Conservation (phyloP, 2,329 filamentous ascomycete species). For the Camptophora hylomeconis region DNA sequence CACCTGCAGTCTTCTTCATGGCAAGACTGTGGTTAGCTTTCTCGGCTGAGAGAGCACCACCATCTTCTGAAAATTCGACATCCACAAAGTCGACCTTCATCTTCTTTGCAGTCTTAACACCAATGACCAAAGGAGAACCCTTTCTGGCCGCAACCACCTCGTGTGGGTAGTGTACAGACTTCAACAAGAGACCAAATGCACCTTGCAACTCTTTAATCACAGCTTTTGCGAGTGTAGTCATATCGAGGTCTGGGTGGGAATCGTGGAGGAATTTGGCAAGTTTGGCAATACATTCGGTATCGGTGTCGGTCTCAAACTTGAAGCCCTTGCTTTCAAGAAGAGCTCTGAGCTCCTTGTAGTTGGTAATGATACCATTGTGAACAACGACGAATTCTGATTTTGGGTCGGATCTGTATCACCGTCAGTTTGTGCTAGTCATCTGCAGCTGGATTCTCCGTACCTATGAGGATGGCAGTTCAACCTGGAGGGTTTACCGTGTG, state of each 20-base stretch:
- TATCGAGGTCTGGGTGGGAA: constrained; percentile 84
- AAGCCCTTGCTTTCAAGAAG: constrained; percentile 89
- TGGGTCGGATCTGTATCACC: constrained; percentile 60
- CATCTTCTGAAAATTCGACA: constrained; percentile 88
- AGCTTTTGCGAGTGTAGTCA: constrained; percentile 91
- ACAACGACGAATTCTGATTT: constrained; percentile 95
- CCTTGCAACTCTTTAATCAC: constrained; percentile 98
- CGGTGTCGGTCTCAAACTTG: constrained; percentile 97
- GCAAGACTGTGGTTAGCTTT: constrained; percentile 91
- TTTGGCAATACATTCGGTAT: constrained; percentile 98
- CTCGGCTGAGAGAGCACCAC: constrained; percentile 74
- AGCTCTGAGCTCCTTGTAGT: constrained; percentile 98
- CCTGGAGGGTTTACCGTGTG: constrained; percentile 86
- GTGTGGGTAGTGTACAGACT: constrained; percentile 96
- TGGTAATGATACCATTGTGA: constrained; percentile 99
- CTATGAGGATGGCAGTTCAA: constrained; percentile 97
- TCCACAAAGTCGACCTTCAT: constrained; percentile 99
- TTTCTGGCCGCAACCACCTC: constrained; percentile 97
- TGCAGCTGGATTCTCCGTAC: constrained; percentile 38
- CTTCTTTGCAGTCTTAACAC: constrained; percentile 91
- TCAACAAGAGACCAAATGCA: constrained; percentile 92
- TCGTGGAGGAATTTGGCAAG: constrained; percentile 97
- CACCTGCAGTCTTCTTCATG: constrained; percentile 72
- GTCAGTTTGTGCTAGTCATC: constrained; percentile 5
- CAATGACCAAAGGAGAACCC: constrained; percentile 93